Base-by-base conservation (phyloP, 2,329 filamentous ascomycete genomes). In the Hypocrella siamensis region DNA sequence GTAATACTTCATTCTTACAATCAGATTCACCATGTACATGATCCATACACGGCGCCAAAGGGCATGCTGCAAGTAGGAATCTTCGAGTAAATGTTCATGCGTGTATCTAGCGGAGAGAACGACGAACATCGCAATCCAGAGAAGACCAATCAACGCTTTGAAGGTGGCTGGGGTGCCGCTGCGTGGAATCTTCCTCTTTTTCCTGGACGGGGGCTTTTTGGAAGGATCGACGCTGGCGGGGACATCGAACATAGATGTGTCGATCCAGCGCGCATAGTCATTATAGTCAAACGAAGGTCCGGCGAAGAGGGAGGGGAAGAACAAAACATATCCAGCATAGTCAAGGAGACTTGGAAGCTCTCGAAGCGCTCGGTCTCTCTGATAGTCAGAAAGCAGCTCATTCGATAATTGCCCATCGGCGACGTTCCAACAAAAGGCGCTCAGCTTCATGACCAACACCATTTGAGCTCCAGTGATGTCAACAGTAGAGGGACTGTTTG, bases 361-460 rank as follows among this genome's bases (percentile, higher is more conserved):
- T 32, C 64, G 66, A 26, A 98, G 67, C 29, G 80, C 79, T 19
- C 82, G 75, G 40, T 86, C 80, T 48, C 79, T 86, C 52, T 98
- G 90, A 28, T 79, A 73, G 31, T 90, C 82, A 1, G 81, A 82
- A n/a, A 98, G 70, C 35, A 86, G 73, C 27, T 78, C 67, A 14
- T 79, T 73, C 3, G 83, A 75, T 15, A 93, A 65, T 36, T 78
- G 75, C 15, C 90, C 92, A 52, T 98, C 90, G 46, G 90, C 85
- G 7, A 96, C 78, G 50, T 96, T 96, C 90, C 90, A 98, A 60
- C 84, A 93, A 50, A 98, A 98, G 5, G 88, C 81, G 16, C 77
- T 84, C 22, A 98, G 72, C 56, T 98, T 98, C 84, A 98, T 98
- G 40, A 96, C 78, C 44, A 96, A 60, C 21, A 98, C 90, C 90